A percentile compares a stretch with the other conserved stretches of the same genome.
These are phyloP conservation scores for Dalbergia cochinchinensis DNA, from an alignment of 306 rosid species.

Conservation along the genomic window DNA sequence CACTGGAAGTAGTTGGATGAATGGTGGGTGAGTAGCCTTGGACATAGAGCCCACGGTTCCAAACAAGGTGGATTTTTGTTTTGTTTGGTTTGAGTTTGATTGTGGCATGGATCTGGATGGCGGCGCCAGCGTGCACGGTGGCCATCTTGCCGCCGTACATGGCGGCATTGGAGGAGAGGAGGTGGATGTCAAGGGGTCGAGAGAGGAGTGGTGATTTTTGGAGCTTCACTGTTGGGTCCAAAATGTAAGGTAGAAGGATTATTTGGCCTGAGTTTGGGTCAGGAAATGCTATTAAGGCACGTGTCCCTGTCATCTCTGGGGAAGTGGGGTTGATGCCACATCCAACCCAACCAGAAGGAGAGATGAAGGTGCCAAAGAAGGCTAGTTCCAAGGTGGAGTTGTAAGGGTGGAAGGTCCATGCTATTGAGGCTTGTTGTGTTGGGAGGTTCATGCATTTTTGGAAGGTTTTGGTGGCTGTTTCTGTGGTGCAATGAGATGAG, in stretches of 20 bases:
- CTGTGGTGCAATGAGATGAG: conserved; percentile 78
- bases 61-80: conserved; percentile 74
- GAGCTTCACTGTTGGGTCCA: conserved; percentile 82
- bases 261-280: conserved; percentile 86
- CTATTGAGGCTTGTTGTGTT: conserved; percentile 91
- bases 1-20: conserved; percentile 80
- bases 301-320: conserved; percentile 84
- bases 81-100: conserved; percentile 68
- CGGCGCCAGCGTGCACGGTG: conserved; percentile 77
- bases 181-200: conserved; percentile 77
- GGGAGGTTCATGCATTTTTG: conserved; percentile 88
- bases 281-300: conserved; percentile 78
- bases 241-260: conserved; percentile 75
- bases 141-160: conserved; percentile 83
- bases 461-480: conserved; percentile 65
- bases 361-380: conserved; percentile 89
- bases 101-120: conserved; percentile 75
- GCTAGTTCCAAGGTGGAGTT: conserved; percentile 79
- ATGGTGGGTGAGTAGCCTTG: conserved; percentile 98
- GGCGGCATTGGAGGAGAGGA: conserved; percentile 73
- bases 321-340: conserved; percentile 90
- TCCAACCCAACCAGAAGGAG: conserved; percentile 98
- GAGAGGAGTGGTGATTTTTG: conserved; percentile 85
- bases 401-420: conserved; percentile 89
- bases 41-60: conserved; percentile 97